Conservation (phyloP, 2,329 filamentous ascomycete species). For the Hymenoscyphus linearis region DNA sequence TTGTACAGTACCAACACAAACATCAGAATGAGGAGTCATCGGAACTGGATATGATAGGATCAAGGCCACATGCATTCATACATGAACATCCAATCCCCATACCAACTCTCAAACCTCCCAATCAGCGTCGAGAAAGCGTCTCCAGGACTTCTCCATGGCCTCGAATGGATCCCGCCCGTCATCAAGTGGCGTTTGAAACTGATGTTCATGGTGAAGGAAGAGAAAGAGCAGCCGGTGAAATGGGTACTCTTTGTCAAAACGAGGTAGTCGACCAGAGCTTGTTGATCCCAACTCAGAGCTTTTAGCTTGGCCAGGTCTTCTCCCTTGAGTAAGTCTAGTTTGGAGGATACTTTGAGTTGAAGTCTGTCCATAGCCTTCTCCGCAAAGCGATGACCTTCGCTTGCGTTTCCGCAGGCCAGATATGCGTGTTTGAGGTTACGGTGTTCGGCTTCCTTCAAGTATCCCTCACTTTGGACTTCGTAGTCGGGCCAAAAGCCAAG, state of each 20-base stretch:
- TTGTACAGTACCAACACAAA: neutral
- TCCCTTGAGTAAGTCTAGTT: conserved; percentile 38
- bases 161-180: conserved; percentile 28
- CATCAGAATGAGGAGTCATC: neutral
- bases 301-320: conserved; percentile 34
- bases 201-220: conserved; percentile 44
- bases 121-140: conserved; percentile 40
- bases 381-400: conserved; percentile 38
- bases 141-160: conserved; percentile 40
- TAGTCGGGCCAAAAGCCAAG: conserved; percentile 42
- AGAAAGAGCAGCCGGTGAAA: conserved; percentile 43
- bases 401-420: conserved; percentile 41
- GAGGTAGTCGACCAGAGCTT: conserved; percentile 46
- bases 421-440: conserved; percentile 37
- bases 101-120: conserved; percentile 41
- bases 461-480: conserved; percentile 37
- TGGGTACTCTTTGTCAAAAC: conserved; percentile 40
- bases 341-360: conserved; percentile 38
- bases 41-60: conserved; percentile 3
- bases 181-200: conserved; percentile 42
- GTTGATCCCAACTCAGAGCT: conserved; percentile 43
- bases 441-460: conserved; percentile 33
- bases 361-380: conserved; percentile 31
- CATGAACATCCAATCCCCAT: conserved; percentile 45
- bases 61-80: conserved; percentile 31